phyloP scores from a whole-genome alignment of 192 early-diverging fungal species.

The Phlyctochytrium planicorne region DNA sequence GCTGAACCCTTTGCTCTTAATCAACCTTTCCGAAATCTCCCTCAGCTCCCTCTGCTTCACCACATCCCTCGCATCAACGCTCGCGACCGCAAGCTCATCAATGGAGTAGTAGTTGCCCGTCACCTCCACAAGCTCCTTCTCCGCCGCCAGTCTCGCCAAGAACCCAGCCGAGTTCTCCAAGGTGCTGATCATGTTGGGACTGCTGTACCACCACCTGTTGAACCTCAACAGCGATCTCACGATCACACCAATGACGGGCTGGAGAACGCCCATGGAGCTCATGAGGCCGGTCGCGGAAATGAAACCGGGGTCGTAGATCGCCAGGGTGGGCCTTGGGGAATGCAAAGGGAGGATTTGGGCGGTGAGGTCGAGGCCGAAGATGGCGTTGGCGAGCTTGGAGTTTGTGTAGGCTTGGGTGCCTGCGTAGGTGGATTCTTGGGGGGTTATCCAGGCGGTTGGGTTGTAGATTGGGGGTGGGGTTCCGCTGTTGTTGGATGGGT shows the following conservation, averaged over 20 bases:
- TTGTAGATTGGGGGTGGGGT: background rate
- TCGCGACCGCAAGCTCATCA: background rate
- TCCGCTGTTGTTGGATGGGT: background rate
- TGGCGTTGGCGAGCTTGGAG: constrained; percentile 1
- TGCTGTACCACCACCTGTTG: constrained; percentile 12
- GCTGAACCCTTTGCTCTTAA: background rate
- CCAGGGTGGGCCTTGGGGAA: background rate
- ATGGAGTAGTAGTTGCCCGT: background rate
- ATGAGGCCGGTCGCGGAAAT: constrained; percentile 21
- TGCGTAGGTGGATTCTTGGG: background rate
- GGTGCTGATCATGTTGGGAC: constrained; percentile 7
- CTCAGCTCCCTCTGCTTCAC: background rate
- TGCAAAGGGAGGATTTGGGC: background rate
- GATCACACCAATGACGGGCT: constrained; percentile 2
- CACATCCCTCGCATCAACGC: background rate
- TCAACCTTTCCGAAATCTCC: background rate
- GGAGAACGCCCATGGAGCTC: constrained; percentile 1
- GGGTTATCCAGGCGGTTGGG: background rate
- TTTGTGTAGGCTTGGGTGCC: background rate
- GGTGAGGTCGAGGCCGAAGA: background rate
- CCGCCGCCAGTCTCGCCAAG: constrained; percentile 9
- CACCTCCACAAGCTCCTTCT: background rate
- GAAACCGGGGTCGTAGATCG: constrained; percentile 20
- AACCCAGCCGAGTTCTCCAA: constrained; percentile 2
- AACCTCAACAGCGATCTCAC: constrained; percentile 1